These are phyloP conservation scores for Senna siamea DNA, from an alignment of 306 rosid genomes.

Conservation along the genomic window DNA sequence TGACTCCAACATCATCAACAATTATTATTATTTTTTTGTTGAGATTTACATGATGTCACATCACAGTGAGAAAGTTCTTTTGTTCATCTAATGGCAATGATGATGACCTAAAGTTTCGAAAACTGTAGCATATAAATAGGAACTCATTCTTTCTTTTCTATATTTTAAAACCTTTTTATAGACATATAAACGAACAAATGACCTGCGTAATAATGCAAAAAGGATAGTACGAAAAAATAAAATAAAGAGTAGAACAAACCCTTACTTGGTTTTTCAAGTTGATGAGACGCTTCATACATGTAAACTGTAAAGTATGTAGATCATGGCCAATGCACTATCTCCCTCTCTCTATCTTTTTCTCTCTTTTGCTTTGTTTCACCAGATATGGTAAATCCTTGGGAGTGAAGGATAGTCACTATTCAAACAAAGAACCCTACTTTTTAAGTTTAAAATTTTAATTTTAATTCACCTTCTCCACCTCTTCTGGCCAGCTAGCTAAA, in stretches of 20 bases:
- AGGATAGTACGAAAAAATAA: slow-evolving; percentile 11
- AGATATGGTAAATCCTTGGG: slow-evolving; percentile 29
- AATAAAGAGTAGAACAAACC: not conserved
- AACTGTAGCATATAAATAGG: slow-evolving; percentile 33
- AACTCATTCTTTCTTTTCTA: slow-evolving; percentile 36
- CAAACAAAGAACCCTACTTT: slow-evolving; percentile 30
- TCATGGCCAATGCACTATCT: slow-evolving; percentile 19
- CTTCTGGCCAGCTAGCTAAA: too few relatives aligned
- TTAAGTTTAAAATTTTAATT: too few relatives aligned
- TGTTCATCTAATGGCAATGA: slow-evolving; percentile 37
- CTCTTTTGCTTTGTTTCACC: slow-evolving; percentile 36
- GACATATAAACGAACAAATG: slow-evolving; percentile 46
- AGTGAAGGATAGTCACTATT: slow-evolving; percentile 26
- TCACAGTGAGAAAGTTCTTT: slow-evolving; percentile 31
- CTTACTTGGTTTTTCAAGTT: slow-evolving; percentile 33
- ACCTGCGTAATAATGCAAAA: slow-evolving; percentile 41
- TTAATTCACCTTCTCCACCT: slow-evolving; percentile 24
- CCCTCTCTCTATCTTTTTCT: slow-evolving; percentile 19
- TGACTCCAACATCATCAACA: slow-evolving; percentile 31
- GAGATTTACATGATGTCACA: slow-evolving; percentile 44
- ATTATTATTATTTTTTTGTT: too few relatives aligned
- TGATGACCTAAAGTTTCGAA: slow-evolving; percentile 39
- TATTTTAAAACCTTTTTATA: slow-evolving; percentile 37
- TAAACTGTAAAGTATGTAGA: too few relatives aligned
- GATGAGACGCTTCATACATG: slow-evolving; percentile 50